Evolutionary conservation across 1,284 basidiomycete genomes (phyloP).

Genomic region (Rhizoctonia solani): DNA sequence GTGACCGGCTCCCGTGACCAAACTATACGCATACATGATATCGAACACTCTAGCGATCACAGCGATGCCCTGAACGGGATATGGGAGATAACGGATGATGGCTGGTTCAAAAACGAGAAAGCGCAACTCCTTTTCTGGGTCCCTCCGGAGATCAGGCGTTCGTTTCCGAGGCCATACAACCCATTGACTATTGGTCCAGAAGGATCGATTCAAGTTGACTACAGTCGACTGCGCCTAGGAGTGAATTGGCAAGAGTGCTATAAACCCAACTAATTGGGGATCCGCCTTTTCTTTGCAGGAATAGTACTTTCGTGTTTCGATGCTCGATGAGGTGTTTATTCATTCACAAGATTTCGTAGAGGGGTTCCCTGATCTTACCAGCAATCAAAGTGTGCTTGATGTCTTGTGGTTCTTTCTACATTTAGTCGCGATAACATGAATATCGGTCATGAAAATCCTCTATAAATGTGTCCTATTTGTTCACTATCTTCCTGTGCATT

Average conservation of each 20-base stretch:
- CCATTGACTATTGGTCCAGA: background rate
- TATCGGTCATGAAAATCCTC: too few species aligned
- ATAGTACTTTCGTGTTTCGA: too few species aligned
- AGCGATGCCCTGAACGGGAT: background rate
- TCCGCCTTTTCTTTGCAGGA: too few species aligned
- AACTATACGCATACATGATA: background rate
- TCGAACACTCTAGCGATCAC: background rate
- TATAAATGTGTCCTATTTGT: too few species aligned
- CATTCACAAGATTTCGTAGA: too few species aligned
- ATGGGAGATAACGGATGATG: background rate
- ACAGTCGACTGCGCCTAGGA: background rate
- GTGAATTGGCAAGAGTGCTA: background rate
- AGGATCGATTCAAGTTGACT: background rate
- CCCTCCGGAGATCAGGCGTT: background rate
- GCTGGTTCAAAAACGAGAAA: background rate
- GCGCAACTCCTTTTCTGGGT: background rate
- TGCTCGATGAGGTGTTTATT: too few species aligned
- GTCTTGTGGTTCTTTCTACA: too few species aligned
- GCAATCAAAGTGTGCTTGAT: too few species aligned
- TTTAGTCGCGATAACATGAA: too few species aligned
- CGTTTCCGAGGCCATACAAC: background rate
- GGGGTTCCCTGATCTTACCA: too few species aligned
- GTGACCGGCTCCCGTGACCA: background rate
- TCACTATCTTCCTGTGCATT: too few species aligned
- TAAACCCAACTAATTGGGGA: too few species aligned